Base-by-base conservation (phyloP, 2,329 filamentous ascomycete species). In the Verticillium nubilum region DNA sequence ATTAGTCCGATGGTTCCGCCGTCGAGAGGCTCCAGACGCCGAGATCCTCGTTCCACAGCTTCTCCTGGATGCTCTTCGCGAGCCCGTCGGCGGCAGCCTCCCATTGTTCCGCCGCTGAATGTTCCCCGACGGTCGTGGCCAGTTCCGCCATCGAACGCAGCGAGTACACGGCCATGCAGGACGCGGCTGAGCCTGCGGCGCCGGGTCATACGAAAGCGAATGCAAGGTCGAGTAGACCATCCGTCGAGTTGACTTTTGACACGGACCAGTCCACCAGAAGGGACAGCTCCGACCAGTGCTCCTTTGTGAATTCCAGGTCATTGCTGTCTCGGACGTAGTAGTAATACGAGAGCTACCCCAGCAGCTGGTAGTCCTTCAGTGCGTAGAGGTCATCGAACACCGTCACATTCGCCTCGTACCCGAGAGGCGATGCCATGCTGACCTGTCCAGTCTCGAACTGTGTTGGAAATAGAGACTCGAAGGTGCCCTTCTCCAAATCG, bases 401-500 rank as follows among this genome's bases (percentile, higher is more conserved):
- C 2, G 58, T 31, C 9, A 19, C 13, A 17, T 54, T 54, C 2
- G 64, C 60, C 23, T 61, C 57, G 53, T 64, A 63, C 3, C 64
- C 64, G 3, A 66, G 56, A 17, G 56, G 57, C 9, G 62, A 50
- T 3, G 54, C 50, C 50, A 62, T 61, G 42, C 57, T 58, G n/a
- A 65, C 28, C 33, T 61, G 33, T 12, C 63, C 64, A n/a, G 60
- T 58, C 2, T 52, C 58, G 7, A 59, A 56, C 33, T 65, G 60
- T 0, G 59, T 56, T 5, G 63, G 62, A 1, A 76, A 61, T 1
- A 69, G 59, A 13, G 66, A 69, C 10, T 71, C 62, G 19, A 78
- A 66, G 0, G 69, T 74, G 2, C 74, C 74, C 0, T 68, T 56
- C 2, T 73, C 61, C 19, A 72, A 66, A 26, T 77, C 74, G n/a